A percentile compares a stretch with the other conserved stretches of the same genome.
Conservation (phyloP, 805 yeast species). For the Wickerhamiella qilinensis region DNA sequence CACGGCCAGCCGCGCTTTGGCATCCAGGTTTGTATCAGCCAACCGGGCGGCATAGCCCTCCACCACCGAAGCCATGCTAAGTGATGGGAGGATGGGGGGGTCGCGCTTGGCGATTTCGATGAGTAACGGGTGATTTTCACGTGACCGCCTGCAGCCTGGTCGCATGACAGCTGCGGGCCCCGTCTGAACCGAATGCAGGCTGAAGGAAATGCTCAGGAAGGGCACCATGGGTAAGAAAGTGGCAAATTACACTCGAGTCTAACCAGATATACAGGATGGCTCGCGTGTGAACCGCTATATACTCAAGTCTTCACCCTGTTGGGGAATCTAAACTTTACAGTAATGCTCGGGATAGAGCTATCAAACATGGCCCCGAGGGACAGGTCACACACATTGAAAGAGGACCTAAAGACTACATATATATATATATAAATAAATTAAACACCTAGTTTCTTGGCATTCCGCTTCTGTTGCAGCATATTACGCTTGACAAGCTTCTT, state of each 20-base stretch:
- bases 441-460: slow-evolving; percentile 21
- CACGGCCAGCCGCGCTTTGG: slow-evolving; percentile 45
- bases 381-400: too few relatives aligned
- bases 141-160: background rate
- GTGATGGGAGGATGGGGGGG: background rate
- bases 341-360: too few relatives aligned
- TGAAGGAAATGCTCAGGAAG: background rate
- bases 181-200: background rate
- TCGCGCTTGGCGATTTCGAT: background rate
- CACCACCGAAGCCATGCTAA: slow-evolving; percentile 9
- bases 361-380: too few relatives aligned
- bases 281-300: too few relatives aligned
- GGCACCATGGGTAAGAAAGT: background rate
- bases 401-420: too few relatives aligned
- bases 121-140: background rate
- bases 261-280: too few relatives aligned
- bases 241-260: too few relatives aligned
- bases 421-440: too few relatives aligned
- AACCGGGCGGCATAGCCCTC: slow-evolving; percentile 14
- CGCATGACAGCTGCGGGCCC: background rate
- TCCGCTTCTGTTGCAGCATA: slow-evolving; percentile 68
- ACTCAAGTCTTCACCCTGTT: too few relatives aligned
- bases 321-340: too few relatives aligned
- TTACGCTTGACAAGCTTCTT: slow-evolving; percentile 74
- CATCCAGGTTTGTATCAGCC: slow-evolving; percentile 26